phyloP scores from a whole-genome alignment of 768 basidiomycete species.

The Phylloporus arenicola region DNA sequence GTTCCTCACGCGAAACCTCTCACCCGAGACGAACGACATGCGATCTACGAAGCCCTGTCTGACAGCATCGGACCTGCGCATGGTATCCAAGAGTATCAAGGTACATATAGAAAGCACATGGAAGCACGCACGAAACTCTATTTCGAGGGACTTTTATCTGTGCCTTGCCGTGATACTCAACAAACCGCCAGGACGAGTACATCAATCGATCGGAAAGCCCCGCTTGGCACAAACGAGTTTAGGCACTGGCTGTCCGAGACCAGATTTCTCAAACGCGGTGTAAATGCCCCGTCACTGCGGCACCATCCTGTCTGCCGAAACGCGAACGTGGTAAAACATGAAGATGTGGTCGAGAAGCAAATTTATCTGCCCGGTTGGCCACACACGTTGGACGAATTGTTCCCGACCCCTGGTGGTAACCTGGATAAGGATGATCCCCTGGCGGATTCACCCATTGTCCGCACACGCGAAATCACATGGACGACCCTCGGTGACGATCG shows the following conservation, averaged over 20 bases:
- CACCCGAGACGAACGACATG: constrained; percentile 41
- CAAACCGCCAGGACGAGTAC: constrained; percentile 8
- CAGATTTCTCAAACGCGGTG: constrained; percentile 20
- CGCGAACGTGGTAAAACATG: constrained; percentile 9
- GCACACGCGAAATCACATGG: constrained; percentile 9
- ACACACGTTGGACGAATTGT: constrained; percentile 25
- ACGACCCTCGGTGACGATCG: constrained; percentile 7
- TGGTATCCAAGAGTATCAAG: constrained; percentile 47
- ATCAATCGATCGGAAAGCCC: constrained; percentile 9
- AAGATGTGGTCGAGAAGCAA: constrained; percentile 4
- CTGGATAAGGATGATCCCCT: constrained; percentile 4
- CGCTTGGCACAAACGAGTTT: constrained; percentile 23
- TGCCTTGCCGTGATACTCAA: constrained; percentile 12
- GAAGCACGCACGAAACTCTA: constrained; percentile 42
- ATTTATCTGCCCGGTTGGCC: constrained; percentile 6
- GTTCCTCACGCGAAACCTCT: constrained; percentile 29
- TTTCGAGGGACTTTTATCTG: constrained; percentile 38
- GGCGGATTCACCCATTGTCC: constrained; percentile 27
- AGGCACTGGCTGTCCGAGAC: constrained; percentile 30
- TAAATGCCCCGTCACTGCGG: constrained; percentile 11
- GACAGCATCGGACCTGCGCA: constrained; percentile 41
- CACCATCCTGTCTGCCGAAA: constrained; percentile 9
- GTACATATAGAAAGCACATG: constrained; percentile 50
- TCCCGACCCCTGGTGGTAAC: constrained; percentile 12
- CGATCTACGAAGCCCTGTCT: constrained; percentile 48